Evolutionary conservation across 225 moss, liverwort and hornwort genomes (phyloP).

Genomic region (Marchantia paleacea): DNA sequence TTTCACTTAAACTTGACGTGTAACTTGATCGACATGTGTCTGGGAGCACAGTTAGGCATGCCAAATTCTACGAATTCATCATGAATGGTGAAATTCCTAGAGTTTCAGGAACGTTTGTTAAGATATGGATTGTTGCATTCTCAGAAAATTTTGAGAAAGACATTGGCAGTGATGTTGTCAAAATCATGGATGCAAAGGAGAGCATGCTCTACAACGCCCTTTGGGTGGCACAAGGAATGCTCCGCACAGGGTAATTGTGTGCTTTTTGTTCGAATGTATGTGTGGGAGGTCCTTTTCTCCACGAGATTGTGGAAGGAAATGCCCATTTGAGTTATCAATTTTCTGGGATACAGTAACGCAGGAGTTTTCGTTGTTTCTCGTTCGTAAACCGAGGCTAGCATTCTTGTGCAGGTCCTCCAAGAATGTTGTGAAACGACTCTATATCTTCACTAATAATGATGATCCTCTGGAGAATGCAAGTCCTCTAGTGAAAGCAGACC

Average conservation of each 20-base stretch:
- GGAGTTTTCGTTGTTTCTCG: not conserved
- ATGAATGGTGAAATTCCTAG: too few species aligned
- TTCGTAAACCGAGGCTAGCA: not conserved
- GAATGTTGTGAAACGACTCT: constrained; percentile 70
- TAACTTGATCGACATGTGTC: too few species aligned
- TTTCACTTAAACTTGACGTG: too few species aligned
- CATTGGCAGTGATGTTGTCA: constrained; percentile 65
- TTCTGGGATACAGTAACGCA: not conserved
- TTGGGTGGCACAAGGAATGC: constrained; percentile 95
- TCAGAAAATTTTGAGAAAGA: constrained; percentile 56
- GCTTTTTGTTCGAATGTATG: not conserved
- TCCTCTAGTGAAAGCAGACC: constrained; percentile 53
- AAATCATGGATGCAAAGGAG: constrained; percentile 54
- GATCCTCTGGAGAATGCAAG: constrained; percentile 82
- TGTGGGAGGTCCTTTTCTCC: not conserved
- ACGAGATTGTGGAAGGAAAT: not conserved
- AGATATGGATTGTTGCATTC: too few species aligned
- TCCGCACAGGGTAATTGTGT: constrained; percentile 78
- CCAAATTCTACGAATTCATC: too few species aligned
- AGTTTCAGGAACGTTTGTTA: too few species aligned
- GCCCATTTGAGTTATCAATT: not conserved
- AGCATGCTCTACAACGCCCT: constrained; percentile 85
- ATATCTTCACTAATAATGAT: constrained; percentile 90
- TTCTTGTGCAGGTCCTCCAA: constrained; percentile 57
- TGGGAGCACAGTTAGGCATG: too few species aligned